A percentile compares a stretch with the other conserved stretches of the same genome.
These are phyloP conservation scores for Physcia stellaris DNA, from an alignment of 495 filamentous ascomycete species.

Conservation along the genomic window DNA sequence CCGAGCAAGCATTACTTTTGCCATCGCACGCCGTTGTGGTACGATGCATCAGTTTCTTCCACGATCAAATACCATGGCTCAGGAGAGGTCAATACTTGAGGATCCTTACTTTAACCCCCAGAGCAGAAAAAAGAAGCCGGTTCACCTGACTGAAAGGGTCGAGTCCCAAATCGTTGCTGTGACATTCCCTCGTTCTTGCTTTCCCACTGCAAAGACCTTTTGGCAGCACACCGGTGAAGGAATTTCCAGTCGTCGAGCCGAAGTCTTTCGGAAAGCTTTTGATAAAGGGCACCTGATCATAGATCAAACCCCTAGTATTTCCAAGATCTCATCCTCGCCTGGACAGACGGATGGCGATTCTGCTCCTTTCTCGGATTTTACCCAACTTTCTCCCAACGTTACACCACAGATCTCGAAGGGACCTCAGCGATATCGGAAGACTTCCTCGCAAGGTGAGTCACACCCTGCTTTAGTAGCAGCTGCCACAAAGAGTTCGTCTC, in stretches of 20 bases:
- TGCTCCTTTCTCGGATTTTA: too few relatives aligned
- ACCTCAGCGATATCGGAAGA: too few relatives aligned
- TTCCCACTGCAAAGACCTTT: slow-evolving; percentile 66
- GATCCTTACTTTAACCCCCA: slow-evolving; percentile 50
- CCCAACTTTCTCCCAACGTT: too few relatives aligned
- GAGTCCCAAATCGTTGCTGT: slow-evolving; percentile 48
- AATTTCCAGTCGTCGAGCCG: slow-evolving; percentile 78
- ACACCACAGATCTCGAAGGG: too few relatives aligned
- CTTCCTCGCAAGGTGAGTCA: too few relatives aligned
- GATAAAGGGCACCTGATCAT: slow-evolving; percentile 59
- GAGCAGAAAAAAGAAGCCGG: slow-evolving; percentile 17
- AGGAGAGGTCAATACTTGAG: slow-evolving; percentile 33
- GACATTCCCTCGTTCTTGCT: slow-evolving; percentile 51
- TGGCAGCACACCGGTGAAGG: slow-evolving; percentile 98
- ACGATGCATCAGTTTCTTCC: slow-evolving; percentile 60
- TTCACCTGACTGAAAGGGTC: slow-evolving; percentile 6
- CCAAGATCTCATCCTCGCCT: too few relatives aligned
- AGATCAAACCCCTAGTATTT: too few relatives aligned
- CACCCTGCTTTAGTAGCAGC: too few relatives aligned
- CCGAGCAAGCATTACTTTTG: slow-evolving; percentile 66
- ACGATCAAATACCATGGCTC: slow-evolving; percentile 35
- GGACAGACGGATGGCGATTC: too few relatives aligned
- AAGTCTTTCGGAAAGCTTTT: slow-evolving; percentile 69
- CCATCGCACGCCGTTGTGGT: slow-evolving; percentile 52
- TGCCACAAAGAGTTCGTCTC: too few relatives aligned